phyloP scores from a whole-genome alignment of 306 rosid species.

The Pterocarpus macrocarpus region DNA sequence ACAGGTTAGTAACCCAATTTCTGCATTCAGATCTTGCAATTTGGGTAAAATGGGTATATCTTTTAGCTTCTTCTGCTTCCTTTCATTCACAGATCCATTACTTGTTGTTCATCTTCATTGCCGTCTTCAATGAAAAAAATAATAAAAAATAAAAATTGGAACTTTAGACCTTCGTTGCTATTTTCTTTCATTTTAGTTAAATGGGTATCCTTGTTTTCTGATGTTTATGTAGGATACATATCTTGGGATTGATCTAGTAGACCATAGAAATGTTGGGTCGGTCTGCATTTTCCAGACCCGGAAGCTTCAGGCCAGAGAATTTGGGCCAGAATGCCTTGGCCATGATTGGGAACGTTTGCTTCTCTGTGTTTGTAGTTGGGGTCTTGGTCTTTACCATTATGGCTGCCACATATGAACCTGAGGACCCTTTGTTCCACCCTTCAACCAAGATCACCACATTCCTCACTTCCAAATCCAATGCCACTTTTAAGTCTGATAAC shows the following conservation, averaged over 20 bases:
- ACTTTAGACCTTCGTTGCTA: slow-evolving; percentile 24
- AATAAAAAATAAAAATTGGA: slow-evolving; percentile 41
- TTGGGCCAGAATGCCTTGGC: slow-evolving; percentile 86
- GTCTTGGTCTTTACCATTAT: slow-evolving; percentile 88
- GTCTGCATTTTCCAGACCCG: slow-evolving; percentile 66
- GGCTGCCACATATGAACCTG: slow-evolving; percentile 98
- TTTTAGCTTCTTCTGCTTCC: slow-evolving; percentile 23
- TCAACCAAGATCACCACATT: slow-evolving; percentile 88
- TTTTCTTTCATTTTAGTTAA: slow-evolving; percentile 48
- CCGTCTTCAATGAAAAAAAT: neutral
- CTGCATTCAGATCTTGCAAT: slow-evolving; percentile 50
- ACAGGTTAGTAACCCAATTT: slow-evolving; percentile 47
- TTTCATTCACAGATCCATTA: slow-evolving; percentile 43
- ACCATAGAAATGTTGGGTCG: slow-evolving; percentile 59
- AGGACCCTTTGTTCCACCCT: slow-evolving; percentile 96
- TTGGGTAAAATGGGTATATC: slow-evolving; percentile 19
- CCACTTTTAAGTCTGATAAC: slow-evolving; percentile 90
- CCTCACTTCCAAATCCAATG: slow-evolving; percentile 92
- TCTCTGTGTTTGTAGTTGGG: slow-evolving; percentile 86
- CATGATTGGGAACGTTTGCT: slow-evolving; percentile 89
- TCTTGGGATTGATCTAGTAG: slow-evolving; percentile 41
- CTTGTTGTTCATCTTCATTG: slow-evolving; percentile 33
- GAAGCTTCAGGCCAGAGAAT: slow-evolving; percentile 85
- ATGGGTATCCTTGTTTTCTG: slow-evolving; percentile 53
- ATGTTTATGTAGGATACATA: slow-evolving; percentile 46